phyloP scores from a whole-genome alignment of 179 eudicot species.

The Beta corolliflora region DNA sequence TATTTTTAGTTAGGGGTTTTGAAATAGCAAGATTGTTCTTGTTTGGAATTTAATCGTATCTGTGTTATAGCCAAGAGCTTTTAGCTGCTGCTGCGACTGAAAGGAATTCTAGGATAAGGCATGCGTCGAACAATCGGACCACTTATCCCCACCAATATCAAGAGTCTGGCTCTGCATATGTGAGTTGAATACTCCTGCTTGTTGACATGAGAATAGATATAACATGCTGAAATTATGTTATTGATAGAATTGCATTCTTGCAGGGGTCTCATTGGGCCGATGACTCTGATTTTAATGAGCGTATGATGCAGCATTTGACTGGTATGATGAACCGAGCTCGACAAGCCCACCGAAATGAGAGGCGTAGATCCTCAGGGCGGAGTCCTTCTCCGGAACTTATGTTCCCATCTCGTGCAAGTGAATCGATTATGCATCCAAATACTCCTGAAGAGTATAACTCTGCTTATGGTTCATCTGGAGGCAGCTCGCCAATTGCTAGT shows the following conservation, averaged over 20 bases:
- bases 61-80: slow-evolving; percentile 66
- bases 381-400: slow-evolving; percentile 45
- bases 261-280: slow-evolving; percentile 59
- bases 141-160: slow-evolving; percentile 25
- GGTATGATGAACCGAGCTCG: slow-evolving; percentile 56
- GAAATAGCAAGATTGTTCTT: background rate
- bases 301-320: slow-evolving; percentile 58
- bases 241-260: slow-evolving; percentile 21
- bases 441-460: slow-evolving; percentile 47
- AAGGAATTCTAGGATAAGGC: slow-evolving; percentile 49
- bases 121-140: slow-evolving; percentile 3
- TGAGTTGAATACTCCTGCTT: slow-evolving; percentile 32
- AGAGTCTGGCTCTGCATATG: slow-evolving; percentile 42
- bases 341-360: slow-evolving; percentile 42
- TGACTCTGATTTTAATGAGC: slow-evolving; percentile 63
- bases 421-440: slow-evolving; percentile 30
- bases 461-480: slow-evolving; percentile 42
- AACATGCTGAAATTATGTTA: background rate
- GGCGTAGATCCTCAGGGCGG: slow-evolving; percentile 40
- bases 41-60: background rate
- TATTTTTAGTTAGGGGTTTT: background rate
- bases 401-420: slow-evolving; percentile 28
- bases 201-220: background rate
- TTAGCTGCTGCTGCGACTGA: slow-evolving; percentile 60
- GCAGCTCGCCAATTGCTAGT: slow-evolving; percentile 41